These are phyloP conservation scores for Aquilaria agallochum DNA, from an alignment of 441 rosid species.

Conservation along the genomic window DNA sequence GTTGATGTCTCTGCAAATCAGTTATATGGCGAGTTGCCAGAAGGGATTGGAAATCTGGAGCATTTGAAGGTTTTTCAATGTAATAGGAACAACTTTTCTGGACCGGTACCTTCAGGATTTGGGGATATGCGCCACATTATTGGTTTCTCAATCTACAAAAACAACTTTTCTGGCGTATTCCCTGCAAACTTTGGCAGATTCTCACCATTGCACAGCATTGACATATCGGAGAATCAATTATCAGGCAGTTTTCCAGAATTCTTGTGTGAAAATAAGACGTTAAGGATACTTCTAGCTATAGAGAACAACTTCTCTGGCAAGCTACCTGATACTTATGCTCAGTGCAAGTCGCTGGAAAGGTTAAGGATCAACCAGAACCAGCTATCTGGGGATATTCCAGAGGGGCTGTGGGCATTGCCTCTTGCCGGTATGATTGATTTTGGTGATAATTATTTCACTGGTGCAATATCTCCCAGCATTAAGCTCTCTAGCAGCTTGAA, in stretches of 20 bases:
- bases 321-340: conserved; percentile 53
- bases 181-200: conserved; percentile 68
- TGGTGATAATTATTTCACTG: conserved; percentile 56
- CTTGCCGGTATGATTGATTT: conserved; percentile 51
- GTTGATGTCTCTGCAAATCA: conserved; percentile 57
- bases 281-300: conserved; percentile 49
- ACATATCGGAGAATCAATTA: conserved; percentile 81
- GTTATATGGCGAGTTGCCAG: conserved; percentile 56
- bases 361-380: conserved; percentile 53
- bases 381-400: conserved; percentile 49
- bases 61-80: conserved; percentile 55
- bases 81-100: conserved; percentile 43
- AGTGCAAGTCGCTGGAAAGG: conserved; percentile 60
- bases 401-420: conserved; percentile 67
- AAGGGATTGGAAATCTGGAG: conserved; percentile 45
- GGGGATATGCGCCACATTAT: conserved; percentile 54
- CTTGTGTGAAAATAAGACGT: conserved; percentile 48
- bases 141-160: conserved; percentile 57
- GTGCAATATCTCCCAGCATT: conserved; percentile 45
- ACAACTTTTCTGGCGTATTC: conserved; percentile 63
- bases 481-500: conserved; percentile 37
- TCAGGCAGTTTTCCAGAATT: conserved; percentile 71
- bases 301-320: conserved; percentile 63
- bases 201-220: conserved; percentile 50
- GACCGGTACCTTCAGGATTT: conserved; percentile 56